phyloP scores from a whole-genome alignment of 805 yeast species.

The Starmerella etchellsii region DNA sequence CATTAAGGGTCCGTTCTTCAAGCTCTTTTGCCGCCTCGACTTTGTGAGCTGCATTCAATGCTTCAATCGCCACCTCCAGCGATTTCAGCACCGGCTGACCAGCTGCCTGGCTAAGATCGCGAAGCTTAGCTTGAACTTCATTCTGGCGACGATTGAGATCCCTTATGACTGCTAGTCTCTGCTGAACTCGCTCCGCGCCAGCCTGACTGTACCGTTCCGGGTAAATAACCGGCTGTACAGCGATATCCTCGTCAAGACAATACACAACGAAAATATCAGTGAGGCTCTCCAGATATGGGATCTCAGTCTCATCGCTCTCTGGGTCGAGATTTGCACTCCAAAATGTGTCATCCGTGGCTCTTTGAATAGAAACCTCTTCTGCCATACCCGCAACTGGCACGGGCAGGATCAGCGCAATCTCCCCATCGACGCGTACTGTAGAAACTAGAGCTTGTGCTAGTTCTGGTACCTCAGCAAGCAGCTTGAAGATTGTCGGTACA shows the following conservation, averaged over 20 bases:
- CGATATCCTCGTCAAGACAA: conserved; percentile 1
- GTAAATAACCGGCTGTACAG: conserved; percentile 1
- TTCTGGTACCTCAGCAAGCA: conserved; percentile 1
- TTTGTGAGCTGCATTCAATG: not conserved
- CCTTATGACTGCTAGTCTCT: not conserved
- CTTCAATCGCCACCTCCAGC: not conserved
- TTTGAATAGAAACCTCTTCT: conserved; percentile 1
- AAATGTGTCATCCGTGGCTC: conserved; percentile 8
- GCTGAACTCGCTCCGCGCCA: conserved; percentile 1
- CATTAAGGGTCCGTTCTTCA: not conserved
- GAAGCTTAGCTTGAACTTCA: not conserved
- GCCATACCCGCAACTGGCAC: not conserved
- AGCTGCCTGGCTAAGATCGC: not conserved
- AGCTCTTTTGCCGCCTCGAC: not conserved
- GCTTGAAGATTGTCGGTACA: not conserved
- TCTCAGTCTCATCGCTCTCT: not conserved
- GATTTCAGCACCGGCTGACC: not conserved
- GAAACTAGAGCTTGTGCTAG: not conserved
- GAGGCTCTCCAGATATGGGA: conserved; percentile 5
- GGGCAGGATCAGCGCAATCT: conserved; percentile 1
- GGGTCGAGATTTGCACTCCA: conserved; percentile 5
- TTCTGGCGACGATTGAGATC: not conserved
- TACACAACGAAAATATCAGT: conserved; percentile 7
- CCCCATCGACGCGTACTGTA: not conserved
- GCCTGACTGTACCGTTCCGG: conserved; percentile 7